phyloP scores from a whole-genome alignment of 75 land plant species.

The Pinus albicaulis region DNA sequence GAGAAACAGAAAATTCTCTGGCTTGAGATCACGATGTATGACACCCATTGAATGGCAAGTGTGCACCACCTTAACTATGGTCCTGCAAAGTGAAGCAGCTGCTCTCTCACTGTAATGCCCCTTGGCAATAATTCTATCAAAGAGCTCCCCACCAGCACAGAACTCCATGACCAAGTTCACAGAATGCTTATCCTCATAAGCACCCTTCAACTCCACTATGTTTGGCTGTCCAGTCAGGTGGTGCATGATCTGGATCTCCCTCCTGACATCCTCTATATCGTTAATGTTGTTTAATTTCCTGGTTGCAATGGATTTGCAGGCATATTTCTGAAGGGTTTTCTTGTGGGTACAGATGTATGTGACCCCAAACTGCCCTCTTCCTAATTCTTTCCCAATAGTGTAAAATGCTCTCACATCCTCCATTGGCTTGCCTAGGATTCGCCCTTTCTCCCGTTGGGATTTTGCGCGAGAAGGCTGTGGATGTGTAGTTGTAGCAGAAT shows the following conservation, averaged over 20 bases:
- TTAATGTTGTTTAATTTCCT: constrained; percentile 35
- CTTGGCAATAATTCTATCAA: constrained; percentile 59
- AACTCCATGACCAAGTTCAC: constrained; percentile 66
- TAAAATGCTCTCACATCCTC: constrained; percentile 35
- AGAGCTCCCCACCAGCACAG: constrained; percentile 66
- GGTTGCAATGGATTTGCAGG: constrained; percentile 58
- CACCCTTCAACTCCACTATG: constrained; percentile 56
- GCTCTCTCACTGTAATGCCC: constrained; percentile 63
- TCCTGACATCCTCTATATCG: constrained; percentile 53
- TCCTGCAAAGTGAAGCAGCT: constrained; percentile 48
- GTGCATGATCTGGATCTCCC: constrained; percentile 70
- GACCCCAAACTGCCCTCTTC: constrained; percentile 69
- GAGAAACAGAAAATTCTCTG: constrained; percentile 59
- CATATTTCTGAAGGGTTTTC: constrained; percentile 27
- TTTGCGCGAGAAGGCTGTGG: background rate
- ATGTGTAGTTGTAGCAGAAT: too few relatives aligned
- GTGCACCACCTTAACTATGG: constrained; percentile 53
- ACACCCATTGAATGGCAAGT: constrained; percentile 64
- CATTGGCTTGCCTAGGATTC: constrained; percentile 55
- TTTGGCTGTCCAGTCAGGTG: constrained; percentile 57
- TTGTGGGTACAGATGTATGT: constrained; percentile 52
- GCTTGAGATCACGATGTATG: constrained; percentile 63
- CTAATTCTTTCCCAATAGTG: constrained; percentile 55
- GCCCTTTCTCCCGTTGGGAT: constrained; percentile 21
- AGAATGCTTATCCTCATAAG: constrained; percentile 46